Base-by-base conservation (phyloP, 2,329 filamentous ascomycete species). In the Blumeriella jaapii region DNA sequence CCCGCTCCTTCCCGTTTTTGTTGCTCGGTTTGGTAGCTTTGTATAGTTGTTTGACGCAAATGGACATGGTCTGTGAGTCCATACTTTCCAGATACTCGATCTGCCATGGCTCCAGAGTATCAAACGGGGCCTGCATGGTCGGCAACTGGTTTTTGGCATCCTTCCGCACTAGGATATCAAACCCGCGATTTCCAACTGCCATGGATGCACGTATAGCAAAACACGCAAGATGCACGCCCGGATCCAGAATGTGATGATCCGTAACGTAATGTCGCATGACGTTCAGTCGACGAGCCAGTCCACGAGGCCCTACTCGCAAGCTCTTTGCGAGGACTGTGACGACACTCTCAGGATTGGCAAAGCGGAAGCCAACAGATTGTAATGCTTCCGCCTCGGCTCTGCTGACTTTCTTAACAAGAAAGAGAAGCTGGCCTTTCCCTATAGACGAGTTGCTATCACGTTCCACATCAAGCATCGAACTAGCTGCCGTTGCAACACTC, bases 401-500 rank as follows among this genome's bases (percentile, higher is more conserved):
- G 20, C 67, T 63, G 2, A 81, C 65, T 27, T 68, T 68, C 8
- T 77, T 79, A 5, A 86, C 78, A 7, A 93, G 68, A 49, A 93
- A 86, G 55, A 94, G 72, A 29, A 93, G 67, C 35, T 87, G 83
- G 1, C 86, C 85, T 40, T 75, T 76, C 3, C 80, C 80, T 23
- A 74, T 68, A 8, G 25, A 25, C 14, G 31, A 10, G 4, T 16
- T 25, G 4, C 26, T 33, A 15, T 46, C 38, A 31, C 31, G 31
- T 32, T 42, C 43, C 4, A 40, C 19, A 15, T 47, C 44, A 2
- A 36, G 12, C 13, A 39, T 9, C 5, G 37, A 39, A 19, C 37
- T 39, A 12, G 31, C 29, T 12, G 30, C 10, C 11, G 36, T 39
- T 17, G 36, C 32, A 15, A 37, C 34, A 20, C 33, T 38, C 25